Evolutionary conservation across 768 basidiomycete genomes (phyloP).

Genomic region (Auriculariales sp.): DNA sequence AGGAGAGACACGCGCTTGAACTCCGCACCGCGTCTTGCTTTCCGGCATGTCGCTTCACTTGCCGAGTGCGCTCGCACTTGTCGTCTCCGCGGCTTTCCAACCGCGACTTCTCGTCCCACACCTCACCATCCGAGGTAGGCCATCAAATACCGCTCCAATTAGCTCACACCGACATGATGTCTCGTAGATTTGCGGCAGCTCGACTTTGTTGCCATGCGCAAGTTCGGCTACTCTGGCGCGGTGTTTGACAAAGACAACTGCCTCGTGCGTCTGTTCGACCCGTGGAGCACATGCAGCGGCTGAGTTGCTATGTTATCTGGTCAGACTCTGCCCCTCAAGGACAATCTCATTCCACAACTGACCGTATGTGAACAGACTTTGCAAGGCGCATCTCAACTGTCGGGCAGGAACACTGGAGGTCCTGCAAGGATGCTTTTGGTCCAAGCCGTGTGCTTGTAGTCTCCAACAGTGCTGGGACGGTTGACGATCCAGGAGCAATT

Average conservation of each 20-base stretch:
- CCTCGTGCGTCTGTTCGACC: conserved; percentile 36
- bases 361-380: conserved; percentile 10
- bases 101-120: not conserved
- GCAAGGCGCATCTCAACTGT: not conserved
- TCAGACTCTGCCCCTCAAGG: conserved; percentile 74
- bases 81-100: not conserved
- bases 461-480: conserved; percentile 86
- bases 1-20: no score
- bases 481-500: conserved; percentile 58
- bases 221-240: conserved; percentile 73
- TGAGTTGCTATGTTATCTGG: not conserved
- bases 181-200: conserved; percentile 65
- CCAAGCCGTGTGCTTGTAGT: conserved; percentile 74
- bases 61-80: not conserved
- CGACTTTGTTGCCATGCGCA: conserved; percentile 56
- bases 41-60: not conserved
- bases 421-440: conserved; percentile 60
- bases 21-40: no score
- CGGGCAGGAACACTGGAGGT: conserved; percentile 57
- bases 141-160: not conserved
- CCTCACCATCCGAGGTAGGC: not conserved
- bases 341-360: conserved; percentile 63
- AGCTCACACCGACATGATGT: not conserved
- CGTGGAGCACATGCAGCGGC: not conserved
- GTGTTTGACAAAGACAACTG: conserved; percentile 99